These are phyloP conservation scores for Catenaria anguillulae DNA, from an alignment of 371 early-diverging fungal genomes.

Conservation along the genomic window DNA sequence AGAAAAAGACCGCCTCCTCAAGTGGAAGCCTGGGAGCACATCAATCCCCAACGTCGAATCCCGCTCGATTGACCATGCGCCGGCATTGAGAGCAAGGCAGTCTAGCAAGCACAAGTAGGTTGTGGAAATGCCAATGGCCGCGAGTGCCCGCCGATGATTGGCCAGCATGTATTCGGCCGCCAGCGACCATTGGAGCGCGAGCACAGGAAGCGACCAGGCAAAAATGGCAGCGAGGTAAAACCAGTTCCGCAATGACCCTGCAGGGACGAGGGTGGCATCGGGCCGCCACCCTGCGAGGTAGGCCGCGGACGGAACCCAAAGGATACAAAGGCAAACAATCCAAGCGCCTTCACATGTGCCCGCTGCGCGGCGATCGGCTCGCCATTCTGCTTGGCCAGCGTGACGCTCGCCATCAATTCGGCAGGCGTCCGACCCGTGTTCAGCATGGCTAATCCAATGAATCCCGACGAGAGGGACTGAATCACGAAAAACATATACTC, in stretches of 20 bases:
- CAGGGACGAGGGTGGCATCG: no score
- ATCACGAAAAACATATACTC: constrained; percentile 48
- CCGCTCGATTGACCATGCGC: constrained; percentile 37
- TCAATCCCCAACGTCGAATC: constrained; percentile 32
- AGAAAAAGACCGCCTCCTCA: constrained; percentile 46
- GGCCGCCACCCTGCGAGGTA: no score
- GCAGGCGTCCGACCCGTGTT: constrained; percentile 9
- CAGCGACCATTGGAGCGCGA: constrained; percentile 38
- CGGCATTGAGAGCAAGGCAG: constrained; percentile 29
- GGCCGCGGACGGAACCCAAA: no score
- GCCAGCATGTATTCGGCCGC: constrained; percentile 36
- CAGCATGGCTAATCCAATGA: constrained; percentile 27
- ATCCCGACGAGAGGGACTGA: constrained; percentile 34
- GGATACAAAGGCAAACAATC: no score
- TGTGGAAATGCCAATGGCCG: constrained; percentile 28
- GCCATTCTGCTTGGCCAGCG: no score
- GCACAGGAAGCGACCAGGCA: constrained; percentile 35
- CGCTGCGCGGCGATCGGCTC: no score
- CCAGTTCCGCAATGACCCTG: no score
- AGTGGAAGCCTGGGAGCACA: constrained; percentile 30
- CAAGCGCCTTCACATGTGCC: no score
- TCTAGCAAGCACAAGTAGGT: constrained; percentile 38
- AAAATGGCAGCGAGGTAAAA: constrained; percentile 43
- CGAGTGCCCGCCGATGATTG: constrained; percentile 17
- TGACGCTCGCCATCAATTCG: not conserved